These are phyloP conservation scores for Teratosphaeria destructans DNA, from an alignment of 2,329 filamentous ascomycete genomes.

Conservation along the genomic window DNA sequence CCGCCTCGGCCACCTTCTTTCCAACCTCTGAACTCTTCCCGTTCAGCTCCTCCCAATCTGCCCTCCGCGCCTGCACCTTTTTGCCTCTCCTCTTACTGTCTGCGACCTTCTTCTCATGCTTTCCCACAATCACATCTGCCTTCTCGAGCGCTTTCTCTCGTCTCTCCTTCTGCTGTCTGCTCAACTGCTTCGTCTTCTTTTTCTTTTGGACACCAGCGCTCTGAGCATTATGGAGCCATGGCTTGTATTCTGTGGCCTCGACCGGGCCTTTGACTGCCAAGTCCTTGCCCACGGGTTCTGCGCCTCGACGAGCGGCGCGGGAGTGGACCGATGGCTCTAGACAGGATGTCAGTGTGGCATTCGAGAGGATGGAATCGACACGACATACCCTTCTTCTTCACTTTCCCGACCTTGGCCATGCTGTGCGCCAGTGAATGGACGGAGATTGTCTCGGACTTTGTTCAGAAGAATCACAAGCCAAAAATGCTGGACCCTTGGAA, in stretches of 20 bases:
- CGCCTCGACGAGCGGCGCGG: constrained; percentile 62
- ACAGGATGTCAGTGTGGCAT: not conserved
- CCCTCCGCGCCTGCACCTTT: constrained; percentile 26
- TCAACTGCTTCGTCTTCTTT: constrained; percentile 45
- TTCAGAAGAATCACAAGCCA: not conserved
- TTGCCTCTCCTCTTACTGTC: constrained; percentile 42
- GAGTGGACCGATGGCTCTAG: constrained; percentile 58
- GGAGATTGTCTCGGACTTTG: not conserved
- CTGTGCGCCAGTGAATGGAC: not conserved
- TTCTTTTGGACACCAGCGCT: constrained; percentile 62
- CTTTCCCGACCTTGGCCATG: constrained; percentile 38
- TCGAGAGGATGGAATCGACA: not conserved
- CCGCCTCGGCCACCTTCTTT: constrained; percentile 2
- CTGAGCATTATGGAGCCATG: constrained; percentile 60
- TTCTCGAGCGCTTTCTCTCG: constrained; percentile 46
- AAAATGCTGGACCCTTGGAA: not conserved
- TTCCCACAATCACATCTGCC: constrained; percentile 45
- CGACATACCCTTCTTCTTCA: constrained; percentile 33
- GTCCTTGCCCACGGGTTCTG: constrained; percentile 47
- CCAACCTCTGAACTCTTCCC: constrained; percentile 10
- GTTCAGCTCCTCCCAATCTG: constrained; percentile 26
- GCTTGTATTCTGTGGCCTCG: constrained; percentile 41
- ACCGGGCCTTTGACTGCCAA: constrained; percentile 33
- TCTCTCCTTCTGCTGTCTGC: constrained; percentile 43
- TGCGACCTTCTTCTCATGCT: constrained; percentile 44